phyloP scores from a whole-genome alignment of 1,284 basidiomycete genomes.

The Mycosarcoma maydis region DNA sequence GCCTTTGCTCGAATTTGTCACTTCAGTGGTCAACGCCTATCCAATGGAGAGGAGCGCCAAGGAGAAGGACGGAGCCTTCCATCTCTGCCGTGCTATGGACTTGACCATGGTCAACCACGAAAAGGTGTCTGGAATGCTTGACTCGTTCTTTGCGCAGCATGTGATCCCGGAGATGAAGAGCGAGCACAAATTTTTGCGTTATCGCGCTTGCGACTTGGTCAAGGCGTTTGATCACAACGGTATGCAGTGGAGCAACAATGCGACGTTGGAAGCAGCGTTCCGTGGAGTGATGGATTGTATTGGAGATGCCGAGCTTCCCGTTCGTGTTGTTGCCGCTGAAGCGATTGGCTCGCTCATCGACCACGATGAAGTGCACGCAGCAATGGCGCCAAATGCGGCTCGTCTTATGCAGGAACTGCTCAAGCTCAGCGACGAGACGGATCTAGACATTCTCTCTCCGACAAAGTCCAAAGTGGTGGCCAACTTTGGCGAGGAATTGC shows the following conservation, averaged over 20 bases:
- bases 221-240: conserved; percentile 59
- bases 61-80: conserved; percentile 64
- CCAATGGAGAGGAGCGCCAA: conserved; percentile 46
- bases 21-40: conserved; percentile 59
- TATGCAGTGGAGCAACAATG: conserved; percentile 56
- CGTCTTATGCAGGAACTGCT: conserved; percentile 89
- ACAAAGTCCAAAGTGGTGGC: conserved; percentile 86
- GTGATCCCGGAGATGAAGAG: conserved; percentile 61
- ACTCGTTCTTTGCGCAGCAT: conserved; percentile 61
- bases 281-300: conserved; percentile 63
- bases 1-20: conserved; percentile 63
- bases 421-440: conserved; percentile 87
- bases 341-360: conserved; percentile 81
- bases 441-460: conserved; percentile 82
- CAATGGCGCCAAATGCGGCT: conserved; percentile 81
- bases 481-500: conserved; percentile 81
- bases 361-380: conserved; percentile 75
- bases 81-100: conserved; percentile 57
- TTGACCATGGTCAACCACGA: conserved; percentile 59
- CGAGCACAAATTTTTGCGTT: conserved; percentile 57
- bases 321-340: conserved; percentile 83
- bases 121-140: conserved; percentile 53
- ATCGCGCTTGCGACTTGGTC: conserved; percentile 61
- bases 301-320: conserved; percentile 78
- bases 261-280: conserved; percentile 61